Base-by-base conservation (phyloP, 768 basidiomycete species). In the Dacryopinax spathularia region DNA sequence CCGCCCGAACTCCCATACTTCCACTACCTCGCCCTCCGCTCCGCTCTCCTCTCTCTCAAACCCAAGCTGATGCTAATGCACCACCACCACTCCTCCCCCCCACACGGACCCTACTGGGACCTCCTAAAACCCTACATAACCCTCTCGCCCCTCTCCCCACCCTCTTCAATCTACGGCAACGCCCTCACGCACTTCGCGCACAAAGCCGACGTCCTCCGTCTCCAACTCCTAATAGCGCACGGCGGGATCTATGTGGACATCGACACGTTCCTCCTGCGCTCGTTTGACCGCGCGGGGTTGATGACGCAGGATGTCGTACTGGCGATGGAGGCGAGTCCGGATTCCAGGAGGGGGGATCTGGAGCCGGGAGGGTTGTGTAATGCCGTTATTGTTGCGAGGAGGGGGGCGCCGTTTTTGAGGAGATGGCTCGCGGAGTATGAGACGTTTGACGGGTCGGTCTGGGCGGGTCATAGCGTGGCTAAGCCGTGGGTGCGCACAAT, bases 301-400 rank as follows among this genome's bases (percentile, higher is more conserved):
- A 44, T 69, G 15, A 65, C 62, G 15, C 63, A 74, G 72, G 3
- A 66, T 69, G 35, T 68, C 1, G 72, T 72, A 13, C 62, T 74
- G 12, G 73, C 72, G 5, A 74, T 74, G 73, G 72, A 73, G 64
- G 66, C 68, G 27, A 69, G 72, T 0, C 68, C 73, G 13, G 72
- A 74, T 62, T 71, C 70, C 0, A 43, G 68, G 13, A 22, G 48
- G 3, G 31, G 25, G 6, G 7, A 22, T 27, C 37, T 72, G 3
- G 73, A 74, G n/a, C 73, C 73, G 10, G 70, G 70, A 60, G 72
- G 73, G 1, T 66, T 74, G 20, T 74, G 73, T 61, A 74, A 74
- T 67, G 73, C 71, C 0, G 68, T 74, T 31, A 74, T 74, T 63
- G 68, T 74, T 33, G 68, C 72, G 7, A 62, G 64, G 29, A 70